These are phyloP conservation scores for Hypseocharis bilobata DNA, from an alignment of 441 rosid genomes.

Conservation along the genomic window DNA sequence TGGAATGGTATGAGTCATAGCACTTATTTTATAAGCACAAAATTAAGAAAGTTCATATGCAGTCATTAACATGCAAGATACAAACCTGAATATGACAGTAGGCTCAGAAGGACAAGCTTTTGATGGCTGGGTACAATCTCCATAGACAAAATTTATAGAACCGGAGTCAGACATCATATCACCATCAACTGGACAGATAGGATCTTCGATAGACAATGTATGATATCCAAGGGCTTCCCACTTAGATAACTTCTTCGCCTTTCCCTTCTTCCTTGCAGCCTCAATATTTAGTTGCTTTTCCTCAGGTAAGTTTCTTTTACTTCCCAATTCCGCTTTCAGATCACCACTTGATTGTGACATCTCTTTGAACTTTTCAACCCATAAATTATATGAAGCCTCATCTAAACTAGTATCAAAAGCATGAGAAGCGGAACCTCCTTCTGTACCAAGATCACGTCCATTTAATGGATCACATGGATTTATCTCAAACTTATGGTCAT, in stretches of 20 bases:
- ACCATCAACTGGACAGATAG: constrained; percentile 31
- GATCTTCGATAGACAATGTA: constrained; percentile 58
- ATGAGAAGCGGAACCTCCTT: constrained; percentile 28
- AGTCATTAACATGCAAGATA: not conserved
- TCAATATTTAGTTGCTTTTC: constrained; percentile 44
- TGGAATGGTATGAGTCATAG: not conserved
- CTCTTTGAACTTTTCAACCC: constrained; percentile 74
- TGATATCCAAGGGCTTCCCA: constrained; percentile 75
- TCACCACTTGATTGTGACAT: constrained; percentile 38
- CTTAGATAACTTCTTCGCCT: constrained; percentile 56
- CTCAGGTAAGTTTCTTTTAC: constrained; percentile 39
- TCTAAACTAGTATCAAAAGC: constrained; percentile 51
- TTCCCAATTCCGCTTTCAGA: constrained; percentile 28
- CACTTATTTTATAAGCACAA: not conserved
- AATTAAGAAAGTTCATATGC: not conserved
- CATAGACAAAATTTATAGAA: constrained; percentile 60
- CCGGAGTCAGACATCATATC: constrained; percentile 48
- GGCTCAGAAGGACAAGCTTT: constrained; percentile 55
- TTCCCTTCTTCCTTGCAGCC: constrained; percentile 59
- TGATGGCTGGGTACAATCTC: constrained; percentile 74
- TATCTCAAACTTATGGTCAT: constrained; percentile 42
- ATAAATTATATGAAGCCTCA: constrained; percentile 71
- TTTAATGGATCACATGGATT: constrained; percentile 31
- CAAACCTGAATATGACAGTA: constrained; percentile 68
- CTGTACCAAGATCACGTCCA: constrained; percentile 15